phyloP scores from a whole-genome alignment of 164 flowering plant genomes.

The Pachysandra terminalis region DNA sequence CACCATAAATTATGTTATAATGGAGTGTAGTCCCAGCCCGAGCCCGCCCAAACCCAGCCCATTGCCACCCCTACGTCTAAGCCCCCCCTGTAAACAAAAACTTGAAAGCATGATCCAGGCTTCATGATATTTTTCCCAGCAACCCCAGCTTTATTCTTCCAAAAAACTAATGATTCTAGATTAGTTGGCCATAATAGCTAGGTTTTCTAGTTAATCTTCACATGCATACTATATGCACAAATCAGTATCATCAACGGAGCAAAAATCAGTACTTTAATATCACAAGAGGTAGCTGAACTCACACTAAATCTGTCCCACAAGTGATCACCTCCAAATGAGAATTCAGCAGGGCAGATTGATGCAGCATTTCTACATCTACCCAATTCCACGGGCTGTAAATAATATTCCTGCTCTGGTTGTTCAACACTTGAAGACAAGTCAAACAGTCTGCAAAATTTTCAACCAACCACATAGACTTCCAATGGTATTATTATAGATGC shows the following conservation, averaged over 20 bases:
- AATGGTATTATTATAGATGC: background rate
- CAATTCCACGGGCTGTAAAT: slow-evolving; percentile 71
- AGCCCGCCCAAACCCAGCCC: no score
- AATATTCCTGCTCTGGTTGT: slow-evolving; percentile 87
- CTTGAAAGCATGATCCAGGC: background rate
- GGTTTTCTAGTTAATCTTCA: no score
- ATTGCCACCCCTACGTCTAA: no score
- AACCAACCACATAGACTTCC: background rate
- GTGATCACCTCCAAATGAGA: slow-evolving; percentile 83
- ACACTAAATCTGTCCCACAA: slow-evolving; percentile 95
- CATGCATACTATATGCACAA: no score
- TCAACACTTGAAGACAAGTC: slow-evolving; percentile 60
- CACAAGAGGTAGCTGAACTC: slow-evolving; percentile 28
- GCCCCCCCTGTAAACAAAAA: background rate
- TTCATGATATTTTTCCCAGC: background rate
- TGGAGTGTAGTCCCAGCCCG: no score
- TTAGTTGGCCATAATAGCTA: no score
- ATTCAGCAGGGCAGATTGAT: slow-evolving; percentile 76
- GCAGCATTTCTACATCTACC: slow-evolving; percentile 57
- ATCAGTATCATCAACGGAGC: background rate
- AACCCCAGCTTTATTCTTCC: no score
- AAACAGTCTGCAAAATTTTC: slow-evolving; percentile 51
- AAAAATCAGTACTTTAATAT: background rate
- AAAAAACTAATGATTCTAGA: no score
- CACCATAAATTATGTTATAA: no score